Evolutionary conservation across 306 rosid species (phyloP).

Genomic region (Trifolium repens): DNA sequence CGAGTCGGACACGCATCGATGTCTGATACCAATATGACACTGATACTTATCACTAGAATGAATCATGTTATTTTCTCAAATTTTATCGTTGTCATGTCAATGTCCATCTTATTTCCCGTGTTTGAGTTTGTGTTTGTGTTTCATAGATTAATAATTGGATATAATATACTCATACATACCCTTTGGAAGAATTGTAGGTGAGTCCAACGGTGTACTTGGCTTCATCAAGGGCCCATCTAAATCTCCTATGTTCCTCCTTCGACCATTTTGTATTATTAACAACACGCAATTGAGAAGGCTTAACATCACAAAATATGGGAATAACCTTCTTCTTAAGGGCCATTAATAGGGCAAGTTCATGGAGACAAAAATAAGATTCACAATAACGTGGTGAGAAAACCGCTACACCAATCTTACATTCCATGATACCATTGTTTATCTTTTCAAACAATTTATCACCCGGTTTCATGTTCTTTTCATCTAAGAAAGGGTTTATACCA

Average conservation of each 20-base stretch:
- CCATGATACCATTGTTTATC: constrained; percentile 62
- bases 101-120: no score
- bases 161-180: constrained; percentile 53
- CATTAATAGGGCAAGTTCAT: constrained; percentile 73
- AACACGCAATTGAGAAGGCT: constrained; percentile 71
- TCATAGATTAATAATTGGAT: neutral
- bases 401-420: constrained; percentile 74
- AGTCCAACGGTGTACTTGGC: constrained; percentile 73
- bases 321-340: constrained; percentile 73
- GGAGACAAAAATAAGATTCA: constrained; percentile 84
- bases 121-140: no score
- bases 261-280: constrained; percentile 44
- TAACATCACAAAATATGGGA: constrained; percentile 83
- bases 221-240: constrained; percentile 67
- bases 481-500: constrained; percentile 67
- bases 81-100: no score
- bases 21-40: no score
- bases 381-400: constrained; percentile 81
- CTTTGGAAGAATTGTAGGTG: constrained; percentile 67
- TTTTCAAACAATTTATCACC: constrained; percentile 88
- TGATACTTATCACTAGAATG: no score
- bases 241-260: constrained; percentile 47
- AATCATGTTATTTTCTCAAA: no score
- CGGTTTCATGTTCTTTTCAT: constrained; percentile 81
- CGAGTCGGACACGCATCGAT: no score